phyloP scores from a whole-genome alignment of 2,329 filamentous ascomycete species.

The Cercospora sp. region DNA sequence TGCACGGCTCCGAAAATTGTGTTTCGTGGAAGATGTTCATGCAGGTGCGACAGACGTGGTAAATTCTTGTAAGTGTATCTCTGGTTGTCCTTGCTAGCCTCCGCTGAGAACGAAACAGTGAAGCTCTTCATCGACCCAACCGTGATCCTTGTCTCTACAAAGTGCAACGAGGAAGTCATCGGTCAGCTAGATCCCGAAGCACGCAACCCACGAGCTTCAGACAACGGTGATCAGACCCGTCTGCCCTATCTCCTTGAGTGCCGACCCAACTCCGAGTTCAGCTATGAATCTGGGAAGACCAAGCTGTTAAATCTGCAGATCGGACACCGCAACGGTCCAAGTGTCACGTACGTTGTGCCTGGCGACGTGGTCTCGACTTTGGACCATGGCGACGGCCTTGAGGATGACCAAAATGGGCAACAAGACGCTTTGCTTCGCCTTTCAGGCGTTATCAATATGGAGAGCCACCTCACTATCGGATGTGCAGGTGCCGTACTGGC shows the following conservation, averaged over 20 bases:
- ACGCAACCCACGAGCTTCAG: slow-evolving; percentile 32
- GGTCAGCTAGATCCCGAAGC: slow-evolving; percentile 47
- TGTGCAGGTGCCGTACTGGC: slow-evolving; percentile 86
- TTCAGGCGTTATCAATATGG: slow-evolving; percentile 69
- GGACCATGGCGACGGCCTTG: slow-evolving; percentile 43
- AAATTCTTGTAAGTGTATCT: slow-evolving; percentile 43
- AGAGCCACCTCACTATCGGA: slow-evolving; percentile 71
- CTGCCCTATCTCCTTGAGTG: slow-evolving; percentile 65
- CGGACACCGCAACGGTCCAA: slow-evolving; percentile 49
- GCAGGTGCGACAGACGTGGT: slow-evolving; percentile 64
- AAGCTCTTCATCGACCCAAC: slow-evolving; percentile 64
- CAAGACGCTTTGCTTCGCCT: slow-evolving; percentile 68
- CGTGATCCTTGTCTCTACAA: slow-evolving; percentile 58
- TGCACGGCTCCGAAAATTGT: slow-evolving; percentile 67
- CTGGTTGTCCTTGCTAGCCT: neutral
- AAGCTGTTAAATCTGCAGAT: slow-evolving; percentile 64
- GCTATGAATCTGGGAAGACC: slow-evolving; percentile 63
- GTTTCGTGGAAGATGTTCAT: slow-evolving; percentile 74
- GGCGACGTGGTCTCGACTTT: slow-evolving; percentile 49
- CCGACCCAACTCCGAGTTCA: slow-evolving; percentile 71
- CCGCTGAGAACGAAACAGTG: slow-evolving; percentile 47
- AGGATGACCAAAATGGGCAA: slow-evolving; percentile 52
- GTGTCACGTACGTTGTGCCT: slow-evolving; percentile 62
- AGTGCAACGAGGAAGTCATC: slow-evolving; percentile 53
- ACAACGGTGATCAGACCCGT: slow-evolving; percentile 48